Evolutionary conservation across 1,284 basidiomycete genomes (phyloP).

Genomic region (Cryptococcus sp.): DNA sequence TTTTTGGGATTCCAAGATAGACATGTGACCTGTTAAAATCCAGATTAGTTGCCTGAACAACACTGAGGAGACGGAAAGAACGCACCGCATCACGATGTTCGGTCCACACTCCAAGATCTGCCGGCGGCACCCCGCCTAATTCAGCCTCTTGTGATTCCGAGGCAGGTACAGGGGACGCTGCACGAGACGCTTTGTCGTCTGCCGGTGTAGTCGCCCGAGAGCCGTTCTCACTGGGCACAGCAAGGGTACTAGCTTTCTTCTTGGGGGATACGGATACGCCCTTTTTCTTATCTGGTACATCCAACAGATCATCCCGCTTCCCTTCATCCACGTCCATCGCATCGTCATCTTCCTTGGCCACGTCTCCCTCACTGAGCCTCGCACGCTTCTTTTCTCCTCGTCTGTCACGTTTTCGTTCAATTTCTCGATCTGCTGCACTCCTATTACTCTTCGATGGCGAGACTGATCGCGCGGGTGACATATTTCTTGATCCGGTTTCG

Average conservation of each 20-base stretch:
- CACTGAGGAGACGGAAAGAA: not conserved
- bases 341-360: conserved; percentile 4
- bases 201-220: conserved; percentile 16
- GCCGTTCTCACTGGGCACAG: conserved; percentile 1
- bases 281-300: conserved; percentile 13
- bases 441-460: conserved; percentile 9
- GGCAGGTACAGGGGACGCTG: conserved; percentile 6
- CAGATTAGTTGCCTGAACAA: not conserved
- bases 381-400: conserved; percentile 10
- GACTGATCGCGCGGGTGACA: conserved; percentile 12
- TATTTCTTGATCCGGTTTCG: conserved; percentile 13
- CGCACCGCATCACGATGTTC: conserved; percentile 43
- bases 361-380: conserved; percentile 10
- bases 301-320: conserved; percentile 7
- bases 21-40: conserved; percentile 32
- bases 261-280: conserved; percentile 5
- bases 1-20: conserved; percentile 49
- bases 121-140: not conserved
- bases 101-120: conserved; percentile 23
- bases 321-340: conserved; percentile 21
- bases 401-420: conserved; percentile 5
- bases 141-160: not conserved
- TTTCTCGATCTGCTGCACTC: conserved; percentile 1
- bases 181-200: not conserved
- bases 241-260: conserved; percentile 8